A percentile compares a stretch with the other conserved stretches of the same genome.
phyloP scores from a whole-genome alignment of 1,284 basidiomycete species.

The Heliocybe sulcata region DNA sequence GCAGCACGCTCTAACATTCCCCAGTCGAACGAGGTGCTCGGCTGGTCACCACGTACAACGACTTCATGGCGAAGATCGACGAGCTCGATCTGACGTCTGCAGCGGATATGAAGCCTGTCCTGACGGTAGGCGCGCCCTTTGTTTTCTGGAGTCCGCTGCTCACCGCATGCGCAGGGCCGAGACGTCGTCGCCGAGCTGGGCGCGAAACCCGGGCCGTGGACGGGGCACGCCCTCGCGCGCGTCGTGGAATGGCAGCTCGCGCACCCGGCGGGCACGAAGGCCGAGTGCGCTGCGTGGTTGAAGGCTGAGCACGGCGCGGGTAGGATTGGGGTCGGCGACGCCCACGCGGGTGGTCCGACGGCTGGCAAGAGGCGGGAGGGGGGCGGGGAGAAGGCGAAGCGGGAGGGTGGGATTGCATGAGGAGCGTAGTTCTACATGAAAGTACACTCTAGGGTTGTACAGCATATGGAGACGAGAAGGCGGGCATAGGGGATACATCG shows the following conservation, averaged over 20 bases:
- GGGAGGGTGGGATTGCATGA: neutral
- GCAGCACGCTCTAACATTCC: conserved; percentile 1
- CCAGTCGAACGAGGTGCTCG: conserved; percentile 35
- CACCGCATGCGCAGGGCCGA: conserved; percentile 51
- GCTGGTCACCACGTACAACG: conserved; percentile 58
- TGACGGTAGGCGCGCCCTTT: conserved; percentile 53
- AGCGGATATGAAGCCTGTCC: conserved; percentile 64
- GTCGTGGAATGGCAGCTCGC: conserved; percentile 82
- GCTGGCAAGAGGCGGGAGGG: neutral
- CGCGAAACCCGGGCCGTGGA: conserved; percentile 63
- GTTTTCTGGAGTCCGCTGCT: neutral
- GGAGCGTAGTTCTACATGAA: too few species aligned
- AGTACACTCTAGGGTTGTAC: too few species aligned
- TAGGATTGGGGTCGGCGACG: conserved; percentile 16
- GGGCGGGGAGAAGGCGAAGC: neutral
- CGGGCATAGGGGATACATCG: neutral
- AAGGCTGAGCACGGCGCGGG: conserved; percentile 41
- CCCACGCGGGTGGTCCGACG: neutral
- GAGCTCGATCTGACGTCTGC: conserved; percentile 52
- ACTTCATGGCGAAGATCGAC: conserved; percentile 51
- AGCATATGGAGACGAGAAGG: neutral
- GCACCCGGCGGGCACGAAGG: conserved; percentile 57
- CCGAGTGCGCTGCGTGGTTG: conserved; percentile 69
- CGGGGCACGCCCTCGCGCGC: conserved; percentile 51
- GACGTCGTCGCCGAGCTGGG: conserved; percentile 53